Conservation (phyloP, 306 rosid species). For the Quillaja saponaria region DNA sequence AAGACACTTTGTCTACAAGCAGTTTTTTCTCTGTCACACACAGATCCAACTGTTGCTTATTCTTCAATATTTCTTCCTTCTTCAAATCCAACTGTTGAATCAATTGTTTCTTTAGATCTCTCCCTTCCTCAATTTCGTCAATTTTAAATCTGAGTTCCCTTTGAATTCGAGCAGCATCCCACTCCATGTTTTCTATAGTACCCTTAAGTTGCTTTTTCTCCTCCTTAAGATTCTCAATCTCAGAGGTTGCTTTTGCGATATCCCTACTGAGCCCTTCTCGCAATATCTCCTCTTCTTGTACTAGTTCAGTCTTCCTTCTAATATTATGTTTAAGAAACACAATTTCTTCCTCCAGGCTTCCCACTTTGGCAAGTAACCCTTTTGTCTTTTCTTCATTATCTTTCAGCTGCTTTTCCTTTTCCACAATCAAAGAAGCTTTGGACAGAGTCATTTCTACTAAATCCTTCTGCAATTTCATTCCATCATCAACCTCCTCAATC, state of each 20-base stretch:
- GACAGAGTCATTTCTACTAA: constrained; percentile 43
- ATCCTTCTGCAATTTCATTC: constrained; percentile 44
- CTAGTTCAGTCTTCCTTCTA: constrained; percentile 38
- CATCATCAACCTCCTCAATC: constrained; percentile 49
- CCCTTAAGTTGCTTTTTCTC: constrained; percentile 43
- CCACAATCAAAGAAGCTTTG: constrained; percentile 39
- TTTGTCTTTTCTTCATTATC: constrained; percentile 46
- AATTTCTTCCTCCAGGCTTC: constrained; percentile 36
- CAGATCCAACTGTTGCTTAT: constrained; percentile 33
- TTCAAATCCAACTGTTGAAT: constrained; percentile 18
- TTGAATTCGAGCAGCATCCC: constrained; percentile 27
- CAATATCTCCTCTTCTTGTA: constrained; percentile 23
- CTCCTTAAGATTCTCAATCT: constrained; percentile 41
- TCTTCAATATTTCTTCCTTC: constrained; percentile 34
- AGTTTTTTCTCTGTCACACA: constrained; percentile 44
- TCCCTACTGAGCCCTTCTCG: constrained; percentile 34
- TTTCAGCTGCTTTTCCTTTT: constrained; percentile 38
- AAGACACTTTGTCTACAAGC: constrained; percentile 37
- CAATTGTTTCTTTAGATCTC: constrained; percentile 29
- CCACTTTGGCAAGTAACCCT: constrained; percentile 29
- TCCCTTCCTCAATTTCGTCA: constrained; percentile 46
- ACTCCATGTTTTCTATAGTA: constrained; percentile 46
- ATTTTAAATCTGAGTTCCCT: constrained; percentile 32
- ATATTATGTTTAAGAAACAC: constrained; percentile 39
- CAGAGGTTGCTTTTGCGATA: constrained; percentile 32